phyloP scores from a whole-genome alignment of 768 basidiomycete genomes.

The Asterophora lycoperdoides region DNA sequence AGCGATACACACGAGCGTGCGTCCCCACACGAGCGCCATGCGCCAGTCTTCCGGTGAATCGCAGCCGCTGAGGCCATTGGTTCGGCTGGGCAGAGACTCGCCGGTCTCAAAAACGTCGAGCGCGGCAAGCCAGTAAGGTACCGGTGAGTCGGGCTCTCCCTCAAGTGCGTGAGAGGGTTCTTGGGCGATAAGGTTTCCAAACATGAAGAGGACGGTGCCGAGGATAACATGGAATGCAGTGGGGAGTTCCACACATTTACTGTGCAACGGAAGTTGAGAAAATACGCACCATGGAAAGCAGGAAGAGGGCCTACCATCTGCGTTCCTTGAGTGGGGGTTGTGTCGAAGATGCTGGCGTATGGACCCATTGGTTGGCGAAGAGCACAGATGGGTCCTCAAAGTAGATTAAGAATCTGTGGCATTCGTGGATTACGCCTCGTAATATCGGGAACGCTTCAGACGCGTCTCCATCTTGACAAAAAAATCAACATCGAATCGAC shows the following conservation, averaged over 20 bases:
- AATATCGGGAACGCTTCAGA: constrained; percentile 50
- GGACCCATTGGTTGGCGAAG: constrained; percentile 26
- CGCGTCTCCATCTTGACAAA: constrained; percentile 37
- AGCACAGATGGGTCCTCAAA: constrained; percentile 56
- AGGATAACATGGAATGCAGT: constrained; percentile 66
- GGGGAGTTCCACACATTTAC: constrained; percentile 46
- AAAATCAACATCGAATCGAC: constrained; percentile 10
- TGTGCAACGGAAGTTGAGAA: constrained; percentile 12
- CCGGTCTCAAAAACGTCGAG: constrained; percentile 70
- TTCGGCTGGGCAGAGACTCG: constrained; percentile 52
- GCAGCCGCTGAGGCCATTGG: constrained; percentile 25
- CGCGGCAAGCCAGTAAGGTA: constrained; percentile 63
- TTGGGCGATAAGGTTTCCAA: constrained; percentile 57
- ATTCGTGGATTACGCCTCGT: constrained; percentile 63
- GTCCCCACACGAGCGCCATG: constrained; percentile 64
- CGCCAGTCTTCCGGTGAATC: constrained; percentile 56
- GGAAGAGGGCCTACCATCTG: constrained; percentile 15
- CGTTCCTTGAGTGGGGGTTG: constrained; percentile 2
- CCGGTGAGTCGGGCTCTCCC: constrained; percentile 50
- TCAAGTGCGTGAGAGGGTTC: constrained; percentile 45
- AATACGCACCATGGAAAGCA: neutral
- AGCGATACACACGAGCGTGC: constrained; percentile 57
- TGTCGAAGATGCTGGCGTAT: constrained; percentile 9
- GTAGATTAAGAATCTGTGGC: constrained; percentile 53
- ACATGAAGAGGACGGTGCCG: constrained; percentile 59